These are phyloP conservation scores for Adansonia digitata DNA, from an alignment of 345 rosid species.

Conservation along the genomic window DNA sequence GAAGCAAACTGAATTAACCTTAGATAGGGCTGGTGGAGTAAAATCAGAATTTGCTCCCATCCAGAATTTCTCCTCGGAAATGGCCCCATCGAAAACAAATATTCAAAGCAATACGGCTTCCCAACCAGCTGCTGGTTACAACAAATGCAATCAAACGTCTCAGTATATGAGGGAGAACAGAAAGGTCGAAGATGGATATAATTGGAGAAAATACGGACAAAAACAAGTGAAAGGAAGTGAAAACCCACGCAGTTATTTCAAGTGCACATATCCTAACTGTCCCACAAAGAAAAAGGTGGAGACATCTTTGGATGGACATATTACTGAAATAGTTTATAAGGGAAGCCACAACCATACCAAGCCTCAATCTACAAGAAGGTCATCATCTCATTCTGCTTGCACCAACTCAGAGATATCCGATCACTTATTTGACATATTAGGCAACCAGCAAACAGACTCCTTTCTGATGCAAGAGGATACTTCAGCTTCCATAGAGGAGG, in stretches of 20 bases:
- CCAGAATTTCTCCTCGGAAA: no score
- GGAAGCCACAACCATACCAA: conserved; percentile 94
- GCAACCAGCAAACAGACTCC: conserved; percentile 40
- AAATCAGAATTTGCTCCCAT: no score
- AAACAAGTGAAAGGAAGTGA: conserved; percentile 97
- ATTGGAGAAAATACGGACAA: conserved; percentile 97
- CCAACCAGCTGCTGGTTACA: conserved; percentile 17
- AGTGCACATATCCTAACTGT: conserved; percentile 80
- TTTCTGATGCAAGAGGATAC: conserved; percentile 52
- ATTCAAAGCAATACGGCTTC: conserved; percentile 18
- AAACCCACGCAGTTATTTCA: conserved; percentile 91
- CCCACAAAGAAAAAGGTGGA: conserved; percentile 95
- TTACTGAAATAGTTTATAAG: conserved; percentile 89
- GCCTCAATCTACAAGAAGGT: conserved; percentile 67
- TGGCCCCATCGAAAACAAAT: conserved; percentile 23
- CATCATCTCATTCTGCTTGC: conserved; percentile 43
- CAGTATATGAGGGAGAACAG: conserved; percentile 44
- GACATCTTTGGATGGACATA: conserved; percentile 76
- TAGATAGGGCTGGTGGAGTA: no score
- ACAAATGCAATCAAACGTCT: conserved; percentile 17
- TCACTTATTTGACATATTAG: no score
- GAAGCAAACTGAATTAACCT: no score
- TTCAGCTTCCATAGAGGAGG: conserved; percentile 69
- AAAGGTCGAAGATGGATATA: conserved; percentile 88
- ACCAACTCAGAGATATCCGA: conserved; percentile 44